Evolutionary conservation across 2,329 filamentous ascomycete genomes (phyloP).

Genomic region (Penicillium sp.): DNA sequence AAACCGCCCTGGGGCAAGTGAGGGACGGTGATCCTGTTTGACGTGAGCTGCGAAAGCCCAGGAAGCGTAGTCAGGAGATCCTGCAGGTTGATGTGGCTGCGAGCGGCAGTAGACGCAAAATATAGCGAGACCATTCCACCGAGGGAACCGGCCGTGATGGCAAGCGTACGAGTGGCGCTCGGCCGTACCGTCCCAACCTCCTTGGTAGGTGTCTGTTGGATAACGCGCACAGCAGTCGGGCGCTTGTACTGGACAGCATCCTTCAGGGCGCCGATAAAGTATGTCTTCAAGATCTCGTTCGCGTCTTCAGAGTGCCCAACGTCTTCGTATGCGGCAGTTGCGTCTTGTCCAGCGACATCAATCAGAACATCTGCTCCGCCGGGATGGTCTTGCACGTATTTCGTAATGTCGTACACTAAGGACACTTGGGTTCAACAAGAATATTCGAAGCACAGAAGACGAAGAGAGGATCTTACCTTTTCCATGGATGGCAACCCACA

Average conservation of each 20-base stretch:
- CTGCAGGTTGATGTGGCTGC: too few relatives aligned
- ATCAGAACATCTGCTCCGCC: constrained; percentile 46
- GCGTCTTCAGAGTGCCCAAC: constrained; percentile 54
- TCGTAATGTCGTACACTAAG: constrained; percentile 62
- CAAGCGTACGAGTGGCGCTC: too few relatives aligned
- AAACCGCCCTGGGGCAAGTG: too few relatives aligned
- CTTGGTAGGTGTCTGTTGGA: constrained; percentile 12
- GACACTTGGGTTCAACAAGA: not conserved
- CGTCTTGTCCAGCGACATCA: constrained; percentile 48
- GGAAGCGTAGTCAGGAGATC: too few relatives aligned
- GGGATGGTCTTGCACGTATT: constrained; percentile 64
- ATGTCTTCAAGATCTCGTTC: constrained; percentile 44
- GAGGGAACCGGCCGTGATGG: not conserved
- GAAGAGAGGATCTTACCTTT: too few relatives aligned
- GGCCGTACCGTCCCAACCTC: too few relatives aligned
- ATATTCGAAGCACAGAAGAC: too few relatives aligned
- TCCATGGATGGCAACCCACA: constrained; percentile 61
- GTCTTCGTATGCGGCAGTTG: constrained; percentile 48
- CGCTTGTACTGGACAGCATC: constrained; percentile 24
- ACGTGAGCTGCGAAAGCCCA: too few relatives aligned
- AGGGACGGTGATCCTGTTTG: too few relatives aligned
- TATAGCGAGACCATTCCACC: not conserved
- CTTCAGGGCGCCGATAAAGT: constrained; percentile 41
- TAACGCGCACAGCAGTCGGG: constrained; percentile 25
- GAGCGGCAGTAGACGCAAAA: too few relatives aligned